phyloP scores from a whole-genome alignment of 2,329 filamentous ascomycete species.

The Fusarium kyushuense region DNA sequence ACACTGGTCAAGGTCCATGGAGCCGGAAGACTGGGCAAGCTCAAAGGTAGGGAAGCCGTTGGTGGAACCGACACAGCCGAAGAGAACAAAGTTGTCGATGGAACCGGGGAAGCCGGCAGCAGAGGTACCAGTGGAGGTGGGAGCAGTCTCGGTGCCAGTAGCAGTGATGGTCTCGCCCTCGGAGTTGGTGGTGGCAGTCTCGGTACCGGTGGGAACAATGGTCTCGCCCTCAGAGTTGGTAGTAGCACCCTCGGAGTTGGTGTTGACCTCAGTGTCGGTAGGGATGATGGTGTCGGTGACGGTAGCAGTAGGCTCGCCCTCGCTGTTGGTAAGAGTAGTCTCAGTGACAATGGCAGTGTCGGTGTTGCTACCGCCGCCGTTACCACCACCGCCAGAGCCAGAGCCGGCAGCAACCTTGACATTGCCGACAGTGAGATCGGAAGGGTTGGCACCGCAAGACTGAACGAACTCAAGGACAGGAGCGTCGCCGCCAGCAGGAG shows the following conservation, averaged over 20 bases:
- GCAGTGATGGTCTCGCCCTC: slow-evolving; percentile 13
- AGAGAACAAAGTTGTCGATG: slow-evolving; percentile 40
- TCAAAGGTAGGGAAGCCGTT: slow-evolving; percentile 44
- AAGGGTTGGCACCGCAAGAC: slow-evolving; percentile 11
- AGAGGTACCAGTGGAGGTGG: slow-evolving; percentile 45
- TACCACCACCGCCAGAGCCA: neutral
- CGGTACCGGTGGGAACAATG: slow-evolving; percentile 25
- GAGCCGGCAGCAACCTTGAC: slow-evolving; percentile 16
- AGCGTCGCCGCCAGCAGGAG: fast-evolving
- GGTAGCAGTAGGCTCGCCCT: slow-evolving; percentile 1
- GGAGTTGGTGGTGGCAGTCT: slow-evolving; percentile 31
- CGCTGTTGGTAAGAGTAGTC: neutral
- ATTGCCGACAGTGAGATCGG: neutral
- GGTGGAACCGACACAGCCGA: slow-evolving; percentile 46
- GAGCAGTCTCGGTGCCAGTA: slow-evolving; percentile 45
- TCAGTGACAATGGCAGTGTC: slow-evolving; percentile 31
- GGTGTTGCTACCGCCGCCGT: slow-evolving; percentile 48
- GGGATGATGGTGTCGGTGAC: neutral
- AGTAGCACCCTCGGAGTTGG: slow-evolving; percentile 9
- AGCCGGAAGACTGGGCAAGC: slow-evolving; percentile 12
- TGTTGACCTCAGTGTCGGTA: neutral
- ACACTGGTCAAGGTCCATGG: slow-evolving; percentile 47
- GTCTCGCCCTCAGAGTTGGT: slow-evolving; percentile 17
- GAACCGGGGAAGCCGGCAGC: slow-evolving; percentile 33
- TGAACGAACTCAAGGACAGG: slow-evolving; percentile 16